phyloP scores from a whole-genome alignment of 192 early-diverging fungal genomes.

The Oehlia diaphana region DNA sequence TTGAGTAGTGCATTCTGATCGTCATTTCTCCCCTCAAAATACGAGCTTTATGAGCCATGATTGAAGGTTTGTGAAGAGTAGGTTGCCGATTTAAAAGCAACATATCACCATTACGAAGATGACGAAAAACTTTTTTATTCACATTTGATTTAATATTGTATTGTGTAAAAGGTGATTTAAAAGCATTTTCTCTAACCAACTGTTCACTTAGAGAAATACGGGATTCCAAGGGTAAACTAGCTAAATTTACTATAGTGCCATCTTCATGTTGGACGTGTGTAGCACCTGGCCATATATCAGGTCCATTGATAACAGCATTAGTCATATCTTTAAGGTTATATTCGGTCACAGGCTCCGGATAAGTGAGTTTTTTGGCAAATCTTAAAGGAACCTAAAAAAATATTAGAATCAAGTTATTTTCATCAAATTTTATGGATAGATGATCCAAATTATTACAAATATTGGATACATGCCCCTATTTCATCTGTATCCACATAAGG shows the following conservation, averaged over 20 bases:
- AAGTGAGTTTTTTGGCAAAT: conserved; percentile 94
- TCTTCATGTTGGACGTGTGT: conserved; percentile 94
- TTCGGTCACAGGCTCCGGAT: conserved; percentile 95
- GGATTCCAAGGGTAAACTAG: conserved; percentile 77
- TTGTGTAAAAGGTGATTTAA: conserved; percentile 39
- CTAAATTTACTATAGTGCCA: conserved; percentile 82
- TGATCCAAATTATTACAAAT: background rate
- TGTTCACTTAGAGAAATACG: conserved; percentile 95
- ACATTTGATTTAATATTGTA: conserved; percentile 66
- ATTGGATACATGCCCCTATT: conserved; percentile 64
- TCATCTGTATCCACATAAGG: conserved; percentile 97
- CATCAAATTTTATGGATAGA: background rate
- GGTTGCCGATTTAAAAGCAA: conserved; percentile 98
- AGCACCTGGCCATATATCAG: conserved; percentile 95
- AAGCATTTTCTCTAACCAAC: conserved; percentile 74
- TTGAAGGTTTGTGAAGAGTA: conserved; percentile 98
- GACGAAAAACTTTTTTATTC: conserved; percentile 97
- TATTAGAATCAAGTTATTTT: background rate
- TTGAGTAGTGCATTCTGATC: conserved; percentile 99
- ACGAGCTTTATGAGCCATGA: conserved; percentile 96
- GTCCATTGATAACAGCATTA: conserved; percentile 93
- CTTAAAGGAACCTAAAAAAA: conserved; percentile 73
- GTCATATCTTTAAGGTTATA: conserved; percentile 93
- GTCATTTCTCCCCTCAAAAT: conserved; percentile 96
- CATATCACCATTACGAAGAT: conserved; percentile 96